phyloP scores from a whole-genome alignment of 495 filamentous ascomycete species.

The Daldinia caldariorum region DNA sequence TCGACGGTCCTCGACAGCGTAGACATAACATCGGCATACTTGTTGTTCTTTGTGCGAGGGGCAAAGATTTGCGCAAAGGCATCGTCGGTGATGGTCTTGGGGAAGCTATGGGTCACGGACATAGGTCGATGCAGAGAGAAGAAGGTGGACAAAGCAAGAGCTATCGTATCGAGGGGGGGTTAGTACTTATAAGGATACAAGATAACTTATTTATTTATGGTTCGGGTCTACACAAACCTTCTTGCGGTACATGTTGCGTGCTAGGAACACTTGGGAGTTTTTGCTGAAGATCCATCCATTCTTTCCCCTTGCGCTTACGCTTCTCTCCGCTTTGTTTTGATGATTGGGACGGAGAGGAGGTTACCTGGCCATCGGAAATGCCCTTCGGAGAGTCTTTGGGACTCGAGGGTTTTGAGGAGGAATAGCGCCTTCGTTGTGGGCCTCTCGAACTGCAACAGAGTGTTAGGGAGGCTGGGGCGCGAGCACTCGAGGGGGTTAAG shows the following conservation, averaged over 20 bases:
- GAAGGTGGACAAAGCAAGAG: constrained; percentile 87
- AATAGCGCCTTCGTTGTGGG: constrained; percentile 60
- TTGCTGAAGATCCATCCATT: constrained; percentile 49
- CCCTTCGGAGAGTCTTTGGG: constrained; percentile 61
- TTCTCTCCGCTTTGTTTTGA: constrained; percentile 57
- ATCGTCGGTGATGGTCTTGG: constrained; percentile 73
- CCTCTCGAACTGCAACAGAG: constrained; percentile 51
- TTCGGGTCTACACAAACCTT: constrained; percentile 62
- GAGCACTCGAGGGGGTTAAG: constrained; percentile 50
- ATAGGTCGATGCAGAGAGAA: constrained; percentile 97
- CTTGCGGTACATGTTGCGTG: constrained; percentile 78
- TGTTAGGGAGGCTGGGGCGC: constrained; percentile 48
- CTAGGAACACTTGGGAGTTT: constrained; percentile 83
- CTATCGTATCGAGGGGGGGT: constrained; percentile 56
- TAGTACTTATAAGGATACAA: constrained; percentile 6
- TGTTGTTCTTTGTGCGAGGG: constrained; percentile 60
- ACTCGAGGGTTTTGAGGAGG: constrained; percentile 68
- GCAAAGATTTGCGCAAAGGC: constrained; percentile 85
- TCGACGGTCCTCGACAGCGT: constrained; percentile 79
- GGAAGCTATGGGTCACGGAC: constrained; percentile 82
- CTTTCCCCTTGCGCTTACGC: constrained; percentile 58
- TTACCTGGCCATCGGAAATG: constrained; percentile 54
- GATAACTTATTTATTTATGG: neutral
- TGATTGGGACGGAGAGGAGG: constrained; percentile 51
- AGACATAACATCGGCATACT: constrained; percentile 74